These are phyloP conservation scores for Lunularia cruciata DNA, from an alignment of 225 moss, liverwort and hornwort genomes.

Conservation along the genomic window DNA sequence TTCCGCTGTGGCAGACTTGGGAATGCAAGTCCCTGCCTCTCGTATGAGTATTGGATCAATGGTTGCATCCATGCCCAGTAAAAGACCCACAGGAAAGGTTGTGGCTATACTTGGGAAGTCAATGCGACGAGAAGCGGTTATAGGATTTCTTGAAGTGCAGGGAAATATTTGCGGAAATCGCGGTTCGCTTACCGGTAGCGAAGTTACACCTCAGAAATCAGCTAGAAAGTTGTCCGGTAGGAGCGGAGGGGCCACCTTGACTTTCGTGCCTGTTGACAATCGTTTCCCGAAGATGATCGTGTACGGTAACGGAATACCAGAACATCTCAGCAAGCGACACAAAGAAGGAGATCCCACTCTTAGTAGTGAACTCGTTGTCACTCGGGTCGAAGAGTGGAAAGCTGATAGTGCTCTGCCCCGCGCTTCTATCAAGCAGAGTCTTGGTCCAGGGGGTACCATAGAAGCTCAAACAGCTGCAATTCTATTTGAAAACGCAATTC, in stretches of 20 bases:
- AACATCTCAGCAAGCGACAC: slow-evolving; percentile 59
- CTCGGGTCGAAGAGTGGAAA: slow-evolving; percentile 72
- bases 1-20: slow-evolving; percentile 6
- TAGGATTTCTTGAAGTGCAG: slow-evolving; percentile 76
- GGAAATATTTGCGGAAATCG: slow-evolving; percentile 51
- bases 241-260: slow-evolving; percentile 48
- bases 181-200: slow-evolving; percentile 30
- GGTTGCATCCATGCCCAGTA: slow-evolving; percentile 66
- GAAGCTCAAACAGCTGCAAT: slow-evolving; percentile 90
- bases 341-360: slow-evolving; percentile 73
- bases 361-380: slow-evolving; percentile 73
- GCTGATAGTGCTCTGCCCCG: slow-evolving; percentile 66
- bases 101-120: slow-evolving; percentile 78
- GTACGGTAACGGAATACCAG: slow-evolving; percentile 56
- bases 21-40: slow-evolving; percentile 31
- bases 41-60: slow-evolving; percentile 43
- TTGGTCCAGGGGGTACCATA: slow-evolving; percentile 90
- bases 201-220: slow-evolving; percentile 51
- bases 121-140: slow-evolving; percentile 69
- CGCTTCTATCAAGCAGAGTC: slow-evolving; percentile 60
- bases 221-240: slow-evolving; percentile 32
- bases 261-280: slow-evolving; percentile 73
- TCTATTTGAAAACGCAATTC: slow-evolving; percentile 76
- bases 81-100: slow-evolving; percentile 82
- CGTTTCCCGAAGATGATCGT: slow-evolving; percentile 83